Evolutionary conservation across 1,284 basidiomycete species (phyloP).

Genomic region (Naganishia liquefaciens): DNA sequence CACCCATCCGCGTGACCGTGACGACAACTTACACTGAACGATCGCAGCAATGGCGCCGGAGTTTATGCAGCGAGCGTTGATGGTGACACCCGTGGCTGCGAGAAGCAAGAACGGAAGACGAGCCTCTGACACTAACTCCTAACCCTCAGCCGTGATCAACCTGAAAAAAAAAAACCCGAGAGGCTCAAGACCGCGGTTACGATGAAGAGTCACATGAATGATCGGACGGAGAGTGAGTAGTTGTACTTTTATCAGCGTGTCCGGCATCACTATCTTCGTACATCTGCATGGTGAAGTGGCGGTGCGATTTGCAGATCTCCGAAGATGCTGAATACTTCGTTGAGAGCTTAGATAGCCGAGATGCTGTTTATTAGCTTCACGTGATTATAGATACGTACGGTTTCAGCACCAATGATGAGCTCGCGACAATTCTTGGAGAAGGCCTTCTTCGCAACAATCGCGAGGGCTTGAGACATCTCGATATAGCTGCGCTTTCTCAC

Average conservation of each 20-base stretch:
- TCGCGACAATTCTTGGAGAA: constrained; percentile 10
- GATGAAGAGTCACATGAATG: constrained; percentile 11
- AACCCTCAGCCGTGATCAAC: background rate
- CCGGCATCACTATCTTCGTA: background rate
- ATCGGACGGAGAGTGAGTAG: constrained; percentile 40
- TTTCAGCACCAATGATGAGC: background rate
- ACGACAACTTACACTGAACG: background rate
- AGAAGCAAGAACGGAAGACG: constrained; percentile 6
- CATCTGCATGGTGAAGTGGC: too few species aligned
- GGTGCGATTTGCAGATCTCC: background rate
- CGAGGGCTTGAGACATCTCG: constrained; percentile 10
- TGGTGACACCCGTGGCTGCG: background rate
- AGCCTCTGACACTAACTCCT: constrained; percentile 2
- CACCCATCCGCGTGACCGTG: background rate
- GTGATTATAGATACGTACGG: constrained; percentile 3
- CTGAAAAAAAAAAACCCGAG: background rate
- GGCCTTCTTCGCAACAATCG: constrained; percentile 3
- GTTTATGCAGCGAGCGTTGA: constrained; percentile 8
- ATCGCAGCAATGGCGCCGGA: constrained; percentile 6
- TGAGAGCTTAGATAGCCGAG: background rate
- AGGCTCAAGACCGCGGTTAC: background rate
- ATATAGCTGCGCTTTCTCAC: background rate
- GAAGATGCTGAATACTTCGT: background rate
- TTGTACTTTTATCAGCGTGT: background rate
- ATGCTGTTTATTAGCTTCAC: background rate